Evolutionary conservation across 2,329 filamentous ascomycete species (phyloP).

Genomic region (Calonectria fujianensis): DNA sequence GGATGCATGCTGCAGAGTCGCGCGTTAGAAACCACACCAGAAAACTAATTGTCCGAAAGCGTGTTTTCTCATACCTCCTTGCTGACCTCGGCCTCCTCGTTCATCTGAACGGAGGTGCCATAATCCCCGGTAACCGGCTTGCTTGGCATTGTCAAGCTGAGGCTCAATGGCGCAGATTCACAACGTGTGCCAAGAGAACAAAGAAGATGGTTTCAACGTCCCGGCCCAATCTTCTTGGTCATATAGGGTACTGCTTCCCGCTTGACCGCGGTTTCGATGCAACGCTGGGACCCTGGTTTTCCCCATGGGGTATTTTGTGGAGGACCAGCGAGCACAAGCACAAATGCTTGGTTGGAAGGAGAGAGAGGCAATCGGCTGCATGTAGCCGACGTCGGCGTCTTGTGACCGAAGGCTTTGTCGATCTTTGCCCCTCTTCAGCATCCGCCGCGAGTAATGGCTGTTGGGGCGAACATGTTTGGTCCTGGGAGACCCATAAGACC

Average conservation of each 20-base stretch:
- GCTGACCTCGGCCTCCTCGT: slow-evolving; percentile 1
- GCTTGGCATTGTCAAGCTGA: slow-evolving; percentile 14
- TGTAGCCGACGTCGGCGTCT: slow-evolving; percentile 29
- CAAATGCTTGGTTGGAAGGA: slow-evolving; percentile 11
- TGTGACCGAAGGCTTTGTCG: slow-evolving; percentile 20
- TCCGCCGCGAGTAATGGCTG: not conserved
- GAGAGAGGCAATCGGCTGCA: slow-evolving; percentile 5
- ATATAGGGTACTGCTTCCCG: slow-evolving; percentile 13
- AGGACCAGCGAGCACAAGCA: slow-evolving; percentile 7
- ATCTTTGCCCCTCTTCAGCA: slow-evolving; percentile 24
- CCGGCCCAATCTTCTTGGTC: slow-evolving; percentile 1
- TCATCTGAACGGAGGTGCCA: slow-evolving; percentile 25
- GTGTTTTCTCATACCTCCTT: slow-evolving; percentile 5
- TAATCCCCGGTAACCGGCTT: slow-evolving; percentile 22
- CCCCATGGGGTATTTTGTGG: slow-evolving; percentile 37
- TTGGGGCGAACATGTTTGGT: not conserved
- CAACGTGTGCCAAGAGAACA: not conserved
- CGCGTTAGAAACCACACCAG: not conserved
- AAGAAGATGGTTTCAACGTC: not conserved
- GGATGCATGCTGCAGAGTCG: slow-evolving; percentile 7
- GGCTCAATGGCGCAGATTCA: not conserved
- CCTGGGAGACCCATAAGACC: slow-evolving; percentile 6
- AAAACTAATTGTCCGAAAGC: not conserved
- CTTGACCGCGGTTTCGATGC: slow-evolving; percentile 10
- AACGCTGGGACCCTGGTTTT: slow-evolving; percentile 10